A percentile compares a stretch with the other conserved stretches of the same genome.
Evolutionary conservation across 176 grass and related monocot species (phyloP).

Genomic region (Musa schizocarpa): DNA sequence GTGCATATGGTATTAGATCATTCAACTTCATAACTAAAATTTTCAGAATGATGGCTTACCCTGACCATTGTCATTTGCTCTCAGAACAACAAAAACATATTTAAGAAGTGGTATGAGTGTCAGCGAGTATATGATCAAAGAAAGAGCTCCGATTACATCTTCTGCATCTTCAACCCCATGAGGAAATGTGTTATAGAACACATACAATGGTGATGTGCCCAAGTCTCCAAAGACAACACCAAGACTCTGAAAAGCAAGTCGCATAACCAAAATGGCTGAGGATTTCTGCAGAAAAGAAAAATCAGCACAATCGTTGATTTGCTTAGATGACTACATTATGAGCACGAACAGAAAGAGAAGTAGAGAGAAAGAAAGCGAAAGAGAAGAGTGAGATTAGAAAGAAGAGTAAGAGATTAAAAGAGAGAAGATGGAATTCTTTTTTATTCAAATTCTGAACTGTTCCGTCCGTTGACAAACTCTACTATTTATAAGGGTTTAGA

Average conservation of each 20-base stretch:
- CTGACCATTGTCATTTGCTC: constrained; percentile 90
- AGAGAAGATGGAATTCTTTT: too few species aligned
- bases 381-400: too few species aligned
- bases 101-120: constrained; percentile 88
- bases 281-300: constrained; percentile 59
- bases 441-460: too few species aligned
- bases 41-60: constrained; percentile 32
- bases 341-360: too few species aligned
- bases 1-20: neutral
- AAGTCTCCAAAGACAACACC: constrained; percentile 95
- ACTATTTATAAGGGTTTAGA: too few species aligned
- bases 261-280: constrained; percentile 53
- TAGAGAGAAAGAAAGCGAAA: too few species aligned
- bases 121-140: constrained; percentile 91
- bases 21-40: too few species aligned
- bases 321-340: neutral
- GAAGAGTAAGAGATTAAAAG: too few species aligned
- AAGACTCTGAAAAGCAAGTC: constrained; percentile 90
- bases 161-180: constrained; percentile 51
- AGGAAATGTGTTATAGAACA: constrained; percentile 92
- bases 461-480: too few species aligned
- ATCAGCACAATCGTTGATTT: neutral
- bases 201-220: constrained; percentile 84
- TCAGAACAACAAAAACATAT: constrained; percentile 85
- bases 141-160: constrained; percentile 90